phyloP scores from a whole-genome alignment of 495 filamentous ascomycete species.

The Copromyces sp. region DNA sequence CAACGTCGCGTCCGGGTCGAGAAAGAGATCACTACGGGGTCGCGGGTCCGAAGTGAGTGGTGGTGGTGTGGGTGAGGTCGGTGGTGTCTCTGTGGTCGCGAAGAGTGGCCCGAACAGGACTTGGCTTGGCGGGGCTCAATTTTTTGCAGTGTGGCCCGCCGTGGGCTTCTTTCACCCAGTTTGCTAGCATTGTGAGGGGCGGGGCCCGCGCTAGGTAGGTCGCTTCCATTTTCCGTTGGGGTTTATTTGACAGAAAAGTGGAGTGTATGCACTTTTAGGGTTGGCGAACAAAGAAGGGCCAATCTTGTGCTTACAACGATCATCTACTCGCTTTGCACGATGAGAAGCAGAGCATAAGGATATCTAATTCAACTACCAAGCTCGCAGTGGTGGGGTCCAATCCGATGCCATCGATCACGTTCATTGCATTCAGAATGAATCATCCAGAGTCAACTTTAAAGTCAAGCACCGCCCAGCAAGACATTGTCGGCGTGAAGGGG shows the following conservation, averaged over 20 bases:
- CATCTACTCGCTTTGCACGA: neutral
- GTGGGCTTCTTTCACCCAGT: neutral
- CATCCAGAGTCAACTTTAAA: neutral
- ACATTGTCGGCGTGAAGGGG: neutral
- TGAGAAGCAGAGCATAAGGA: neutral
- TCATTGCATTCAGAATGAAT: neutral
- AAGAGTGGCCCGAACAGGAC: constrained; percentile 19
- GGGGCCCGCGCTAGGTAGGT: neutral
- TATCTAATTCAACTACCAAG: neutral
- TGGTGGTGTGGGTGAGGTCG: constrained; percentile 6
- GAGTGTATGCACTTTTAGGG: neutral
- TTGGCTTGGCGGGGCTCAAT: constrained; percentile 23
- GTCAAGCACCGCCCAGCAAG: neutral
- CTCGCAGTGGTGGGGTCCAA: neutral
- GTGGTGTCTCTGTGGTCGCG: constrained; percentile 14
- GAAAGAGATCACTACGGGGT: neutral
- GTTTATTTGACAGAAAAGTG: neutral
- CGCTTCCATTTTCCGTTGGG: neutral
- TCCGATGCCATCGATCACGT: neutral
- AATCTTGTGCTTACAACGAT: neutral
- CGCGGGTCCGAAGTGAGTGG: constrained; percentile 11
- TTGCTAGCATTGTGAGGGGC: neutral
- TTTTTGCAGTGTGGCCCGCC: constrained; percentile 16
- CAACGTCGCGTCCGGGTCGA: constrained; percentile 1
- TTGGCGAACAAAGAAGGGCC: neutral